Evolutionary conservation across 2,329 filamentous ascomycete species (phyloP), one percentile per base, ranked within the genome.

Genomic region (Cladophialophora bantiana): DNA sequence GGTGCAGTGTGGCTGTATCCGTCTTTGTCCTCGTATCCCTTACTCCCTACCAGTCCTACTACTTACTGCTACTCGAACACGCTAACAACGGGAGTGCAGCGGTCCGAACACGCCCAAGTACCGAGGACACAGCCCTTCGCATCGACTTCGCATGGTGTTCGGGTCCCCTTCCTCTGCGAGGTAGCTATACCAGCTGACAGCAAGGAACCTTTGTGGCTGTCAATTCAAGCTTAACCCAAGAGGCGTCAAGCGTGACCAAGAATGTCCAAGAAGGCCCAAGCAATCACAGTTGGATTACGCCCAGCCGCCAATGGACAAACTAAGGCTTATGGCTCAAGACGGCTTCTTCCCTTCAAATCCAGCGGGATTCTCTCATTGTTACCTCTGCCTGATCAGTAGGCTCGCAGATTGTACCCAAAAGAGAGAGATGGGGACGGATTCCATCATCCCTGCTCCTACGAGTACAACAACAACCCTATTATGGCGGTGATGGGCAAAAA

Each of bases 161-260:
- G 18, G 55, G 12, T 34, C 15, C 13, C 7, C 18, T 31, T 26
- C 31, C 42, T 20, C 7, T 38, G 18, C n/a, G 15, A 7, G 35
- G 35, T 12, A 32, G n/a, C n/a, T 26, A 26, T 26, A 26, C 26
- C 36, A 13, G 57, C 26, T 48, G 38, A 36, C 10, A 52, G 18
- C 26, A 45, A 13, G 7, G 15, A 6, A 20, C 0, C 13, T 15
- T 1, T 36, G n/a, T 59, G 56, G 26, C 18, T 9, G 60, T 62
- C 31, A 52, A 62, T 55, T 54, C 57, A 59, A 59, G 57, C 57
- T 59, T 34, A 59, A 42, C 42, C 42, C 32, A 63, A 63, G 54
- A 42, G 38, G 31, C 26, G 31, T 42, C 31, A 66, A 66, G 64
- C 52, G 26, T 57, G 26, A 9, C 42, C 59, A 66, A 66, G 64